Base-by-base conservation (phyloP, 257 asterid genomes). In the Scutellaria galericulata region DNA sequence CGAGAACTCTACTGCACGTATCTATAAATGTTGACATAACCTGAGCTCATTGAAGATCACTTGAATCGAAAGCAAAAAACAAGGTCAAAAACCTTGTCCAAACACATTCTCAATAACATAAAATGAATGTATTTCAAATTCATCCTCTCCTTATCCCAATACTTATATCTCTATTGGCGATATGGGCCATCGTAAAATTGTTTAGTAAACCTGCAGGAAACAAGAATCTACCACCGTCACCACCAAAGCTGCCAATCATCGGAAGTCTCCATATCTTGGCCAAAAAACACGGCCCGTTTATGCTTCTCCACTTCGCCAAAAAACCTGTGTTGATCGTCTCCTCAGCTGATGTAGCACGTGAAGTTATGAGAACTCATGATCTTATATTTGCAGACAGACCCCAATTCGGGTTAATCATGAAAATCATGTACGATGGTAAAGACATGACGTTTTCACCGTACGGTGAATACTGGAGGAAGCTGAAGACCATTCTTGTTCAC, bases 291-390 rank as follows among this genome's bases (percentile, higher is more conserved):
- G 72, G 72, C 31, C 72, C 72, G 18, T 8, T 66, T 35, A 66
- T 66, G 72, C 72, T 66, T 51, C 72, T 66, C 15, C 72, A 51
- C 72, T 67, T 67, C 18, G 72, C 61, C 22, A 35, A 18, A 5
- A 56, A 55, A 4, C 74, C 74, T 1, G 56, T 56, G 3, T 1
- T 69, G 18, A 7, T 69, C 9, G 65, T 55, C 37, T 69, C 74
- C 9, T 69, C 66, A 10, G 46, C 74, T 3, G 46, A 56, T 31
- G 74, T 46, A 7, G 55, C 74, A 7, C 18, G 56, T 0, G 56
- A 55, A 44, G 24, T 69, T 22, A 41, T 69, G 74, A 42, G 5
- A 44, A 56, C 74, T 13, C 65, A 69, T 18, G 18, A 18, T 18
- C 18, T 18, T 18, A 18, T 18, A 18, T 18, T 18, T 18, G 18